These are phyloP conservation scores for Silene vulgaris DNA, from an alignment of 179 eudicot species.

Conservation along the genomic window DNA sequence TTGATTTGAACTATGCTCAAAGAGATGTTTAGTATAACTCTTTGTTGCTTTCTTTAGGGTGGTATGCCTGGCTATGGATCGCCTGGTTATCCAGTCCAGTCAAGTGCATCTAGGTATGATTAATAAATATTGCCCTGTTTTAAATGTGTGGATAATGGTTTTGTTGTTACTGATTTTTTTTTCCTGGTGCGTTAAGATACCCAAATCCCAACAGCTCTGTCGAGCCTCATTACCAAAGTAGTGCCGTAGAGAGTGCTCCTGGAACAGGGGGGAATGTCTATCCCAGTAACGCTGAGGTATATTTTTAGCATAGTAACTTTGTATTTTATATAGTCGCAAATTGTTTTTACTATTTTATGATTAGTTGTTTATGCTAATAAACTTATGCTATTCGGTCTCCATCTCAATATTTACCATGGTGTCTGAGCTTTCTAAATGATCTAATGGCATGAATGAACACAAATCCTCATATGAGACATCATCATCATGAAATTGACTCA, in stretches of 20 bases:
- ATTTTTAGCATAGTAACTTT: background rate
- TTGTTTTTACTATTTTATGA: background rate
- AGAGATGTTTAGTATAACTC: constrained; percentile 12
- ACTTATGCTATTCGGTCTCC: background rate
- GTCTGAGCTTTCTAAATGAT: background rate
- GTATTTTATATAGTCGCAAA: constrained; percentile 6
- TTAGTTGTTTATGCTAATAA: background rate
- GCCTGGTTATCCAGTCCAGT: constrained; percentile 46
- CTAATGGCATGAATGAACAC: background rate
- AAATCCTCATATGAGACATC: background rate
- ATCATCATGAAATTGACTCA: background rate
- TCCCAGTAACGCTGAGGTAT: constrained; percentile 33
- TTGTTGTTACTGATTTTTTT: background rate
- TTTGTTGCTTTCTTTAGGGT: constrained; percentile 33
- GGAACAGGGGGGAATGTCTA: constrained; percentile 38
- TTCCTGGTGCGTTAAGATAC: constrained; percentile 32
- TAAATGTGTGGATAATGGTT: background rate
- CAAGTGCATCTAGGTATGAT: constrained; percentile 49
- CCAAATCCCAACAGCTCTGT: constrained; percentile 30
- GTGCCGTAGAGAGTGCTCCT: constrained; percentile 32
- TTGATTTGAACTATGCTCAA: background rate
- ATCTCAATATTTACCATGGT: constrained; percentile 6
- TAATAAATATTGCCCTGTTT: background rate
- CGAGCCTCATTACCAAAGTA: constrained; percentile 36
- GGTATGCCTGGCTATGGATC: constrained; percentile 42